These are phyloP conservation scores for Brettanomyces nanus DNA, from an alignment of 805 yeast species.

Conservation along the genomic window DNA sequence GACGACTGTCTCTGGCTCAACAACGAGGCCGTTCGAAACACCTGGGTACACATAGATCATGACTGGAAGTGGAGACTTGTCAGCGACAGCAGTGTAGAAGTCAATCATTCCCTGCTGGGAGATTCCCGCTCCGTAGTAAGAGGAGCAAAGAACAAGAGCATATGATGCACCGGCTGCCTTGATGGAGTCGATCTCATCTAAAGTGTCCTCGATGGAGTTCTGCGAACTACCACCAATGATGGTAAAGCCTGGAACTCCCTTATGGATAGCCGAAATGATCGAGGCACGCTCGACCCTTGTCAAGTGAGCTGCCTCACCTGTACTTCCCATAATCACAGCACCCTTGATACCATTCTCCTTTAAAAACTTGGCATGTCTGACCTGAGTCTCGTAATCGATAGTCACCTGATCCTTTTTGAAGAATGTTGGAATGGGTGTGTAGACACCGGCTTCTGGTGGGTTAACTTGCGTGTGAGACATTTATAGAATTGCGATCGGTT, in stretches of 20 bases:
- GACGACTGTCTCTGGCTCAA: slow-evolving; percentile 31
- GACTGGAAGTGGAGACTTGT: slow-evolving; percentile 33
- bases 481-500: no score
- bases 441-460: slow-evolving; percentile 34
- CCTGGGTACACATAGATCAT: slow-evolving; percentile 42
- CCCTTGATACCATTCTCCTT: slow-evolving; percentile 39
- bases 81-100: slow-evolving; percentile 37
- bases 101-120: slow-evolving; percentile 39
- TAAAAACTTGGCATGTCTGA: slow-evolving; percentile 36
- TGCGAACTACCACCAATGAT: slow-evolving; percentile 44
- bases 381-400: slow-evolving; percentile 37
- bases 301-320: slow-evolving; percentile 48
- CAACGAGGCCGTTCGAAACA: slow-evolving; percentile 34
- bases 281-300: slow-evolving; percentile 36
- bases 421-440: slow-evolving; percentile 49
- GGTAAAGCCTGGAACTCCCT: slow-evolving; percentile 31
- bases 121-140: slow-evolving; percentile 39
- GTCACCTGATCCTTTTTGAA: slow-evolving; percentile 34
- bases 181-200: slow-evolving; percentile 30
- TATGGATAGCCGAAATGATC: slow-evolving; percentile 26
- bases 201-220: slow-evolving; percentile 36
- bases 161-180: slow-evolving; percentile 31
- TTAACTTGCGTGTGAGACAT: not conserved
- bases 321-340: slow-evolving; percentile 42
- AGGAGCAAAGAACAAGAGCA: slow-evolving; percentile 36